Evolutionary conservation across 2,329 filamentous ascomycete species (phyloP), one percentile per base, ranked within the genome.

Genomic region (Nemania sp.): DNA sequence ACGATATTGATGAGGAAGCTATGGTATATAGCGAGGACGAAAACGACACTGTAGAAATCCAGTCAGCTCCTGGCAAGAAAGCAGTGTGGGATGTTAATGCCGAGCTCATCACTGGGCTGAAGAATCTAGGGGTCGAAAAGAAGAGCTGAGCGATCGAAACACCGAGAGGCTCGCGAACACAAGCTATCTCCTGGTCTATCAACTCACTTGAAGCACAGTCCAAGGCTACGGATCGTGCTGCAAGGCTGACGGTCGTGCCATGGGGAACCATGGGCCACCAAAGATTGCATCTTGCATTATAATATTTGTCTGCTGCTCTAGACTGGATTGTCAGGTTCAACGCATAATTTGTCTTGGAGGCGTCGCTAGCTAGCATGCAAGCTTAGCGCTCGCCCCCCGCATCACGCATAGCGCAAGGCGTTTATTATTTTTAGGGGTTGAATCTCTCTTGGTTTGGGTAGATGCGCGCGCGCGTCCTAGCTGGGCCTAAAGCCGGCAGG

Each of bases 81-180:
- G 63, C 66, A 1, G 67, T 74, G 5, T 70, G 76, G 55, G 83
- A 86, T 60, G 50, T 76, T 9, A 72, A 75, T 49, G 83, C 81
- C 2, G 81, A 86, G 67, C 61, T 83, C 23, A 84, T 86, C 49
- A 84, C 82, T 15, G 83, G 83, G 49, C 69, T 86, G 70, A 76
- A 77, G 70, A 74, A 81, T 56, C 67, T 86, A 46, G 72, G 74
- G 46, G 59, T 82, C 30, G 75, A 78, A 53, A 74, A 74, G 61
- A 71, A 74, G 62, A 71, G 70, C 47, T 12, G 3, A 14, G n/a
- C 11, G 5, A 31, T n/a, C 4, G 28, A 31, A 5, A 14, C 11
- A 28, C 6, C 26, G 74, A 61, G 71, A 74, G 62, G 20, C 14
- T 19, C 55, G 15, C 41, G 30, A 41, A 28, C 6, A 17, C 5